Evolutionary conservation across 116 monocot species (phyloP).

Genomic region (Papilionanthe hybrid): DNA sequence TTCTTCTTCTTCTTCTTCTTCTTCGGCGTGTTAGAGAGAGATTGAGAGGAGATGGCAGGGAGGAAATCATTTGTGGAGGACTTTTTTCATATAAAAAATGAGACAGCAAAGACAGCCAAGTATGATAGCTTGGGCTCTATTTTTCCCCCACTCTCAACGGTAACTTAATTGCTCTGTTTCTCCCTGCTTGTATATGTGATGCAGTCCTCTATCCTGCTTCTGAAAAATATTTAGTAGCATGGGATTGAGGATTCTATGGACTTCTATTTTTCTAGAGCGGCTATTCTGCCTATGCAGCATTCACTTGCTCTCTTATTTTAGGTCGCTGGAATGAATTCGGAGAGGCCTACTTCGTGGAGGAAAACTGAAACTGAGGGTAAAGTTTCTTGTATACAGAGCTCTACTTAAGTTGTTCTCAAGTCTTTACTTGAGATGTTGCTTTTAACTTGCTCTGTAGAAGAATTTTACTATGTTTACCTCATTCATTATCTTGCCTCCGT

Average conservation of each 20-base stretch:
- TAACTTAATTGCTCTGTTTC: background rate
- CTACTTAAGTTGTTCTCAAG: background rate
- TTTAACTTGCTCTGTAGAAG: no score
- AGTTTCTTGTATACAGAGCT: background rate
- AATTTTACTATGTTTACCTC: no score
- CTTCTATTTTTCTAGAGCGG: background rate
- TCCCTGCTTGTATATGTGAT: no score
- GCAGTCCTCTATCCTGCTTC: background rate
- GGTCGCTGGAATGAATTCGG: background rate
- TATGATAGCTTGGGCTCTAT: background rate
- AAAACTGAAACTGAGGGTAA: background rate
- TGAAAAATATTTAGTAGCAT: no score
- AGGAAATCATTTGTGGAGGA: conserved; percentile 10
- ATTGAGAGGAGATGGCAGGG: no score
- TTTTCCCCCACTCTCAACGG: background rate
- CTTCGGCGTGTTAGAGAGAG: no score
- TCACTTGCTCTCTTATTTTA: background rate
- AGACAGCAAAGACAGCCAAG: background rate
- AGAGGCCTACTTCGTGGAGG: background rate
- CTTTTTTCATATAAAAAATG: background rate
- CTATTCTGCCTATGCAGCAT: background rate
- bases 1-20: no score
- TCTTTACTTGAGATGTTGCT: no score
- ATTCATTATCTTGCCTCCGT: no score
- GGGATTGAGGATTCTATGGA: no score